These are phyloP conservation scores for Hyaloscypha finlandica DNA, from an alignment of 495 filamentous ascomycete species.

Conservation along the genomic window DNA sequence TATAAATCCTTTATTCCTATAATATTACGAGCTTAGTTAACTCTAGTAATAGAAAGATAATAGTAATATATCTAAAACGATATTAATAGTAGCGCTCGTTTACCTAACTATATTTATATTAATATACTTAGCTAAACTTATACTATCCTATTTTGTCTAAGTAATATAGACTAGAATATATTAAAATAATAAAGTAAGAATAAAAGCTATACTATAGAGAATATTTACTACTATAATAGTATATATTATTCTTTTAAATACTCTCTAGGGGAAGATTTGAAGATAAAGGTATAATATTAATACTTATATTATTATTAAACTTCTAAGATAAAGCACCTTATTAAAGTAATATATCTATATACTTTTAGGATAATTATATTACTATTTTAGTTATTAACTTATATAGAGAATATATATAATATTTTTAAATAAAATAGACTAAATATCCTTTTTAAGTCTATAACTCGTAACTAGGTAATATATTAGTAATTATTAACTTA, in stretches of 20 bases:
- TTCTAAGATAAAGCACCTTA: conserved; percentile 17
- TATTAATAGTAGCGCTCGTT: conserved; percentile 52
- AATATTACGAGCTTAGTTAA: conserved; percentile 47
- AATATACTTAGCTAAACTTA: conserved; percentile 39
- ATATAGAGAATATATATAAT: conserved; percentile 35
- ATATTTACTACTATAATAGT: conserved; percentile 10
- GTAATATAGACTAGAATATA: conserved; percentile 34
- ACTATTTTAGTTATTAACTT: neutral
- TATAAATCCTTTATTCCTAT: conserved; percentile 39
- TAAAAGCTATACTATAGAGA: conserved; percentile 5
- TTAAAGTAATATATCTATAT: conserved; percentile 19
- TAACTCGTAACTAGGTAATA: conserved; percentile 36
- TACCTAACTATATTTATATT: conserved; percentile 48
- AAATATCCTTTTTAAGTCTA: conserved; percentile 49
- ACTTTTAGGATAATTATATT: neutral
- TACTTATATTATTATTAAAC: conserved; percentile 13
- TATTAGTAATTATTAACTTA: neutral
- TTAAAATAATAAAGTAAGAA: conserved; percentile 14
- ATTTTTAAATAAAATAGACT: conserved; percentile 46
- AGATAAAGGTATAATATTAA: conserved; percentile 25
- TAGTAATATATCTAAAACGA: conserved; percentile 50
- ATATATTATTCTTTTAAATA: conserved; percentile 7
- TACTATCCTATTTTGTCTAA: conserved; percentile 38
- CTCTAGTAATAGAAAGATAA: conserved; percentile 52
- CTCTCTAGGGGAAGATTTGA: conserved; percentile 16